Evolutionary conservation across 2,329 filamentous ascomycete species (phyloP), one percentile per base, ranked within the genome.

Genomic region (Septoria petroselini): DNA sequence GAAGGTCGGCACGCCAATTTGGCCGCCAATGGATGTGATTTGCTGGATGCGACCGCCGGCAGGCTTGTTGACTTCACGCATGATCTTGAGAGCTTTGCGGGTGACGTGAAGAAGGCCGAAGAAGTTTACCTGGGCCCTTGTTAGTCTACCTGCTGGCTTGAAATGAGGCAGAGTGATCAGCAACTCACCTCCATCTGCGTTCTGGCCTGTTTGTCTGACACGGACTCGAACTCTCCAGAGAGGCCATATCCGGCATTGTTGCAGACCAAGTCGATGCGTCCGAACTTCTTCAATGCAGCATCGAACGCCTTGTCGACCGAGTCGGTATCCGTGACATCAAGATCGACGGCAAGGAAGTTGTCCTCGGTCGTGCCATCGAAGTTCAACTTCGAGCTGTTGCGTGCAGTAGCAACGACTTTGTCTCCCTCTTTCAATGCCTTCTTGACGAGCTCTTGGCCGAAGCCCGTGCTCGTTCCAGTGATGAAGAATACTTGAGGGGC

Each of bases 21-120:
- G 71, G 0, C 72, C 73, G 3, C 76, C 78, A 59, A 83, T 73
- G 2, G 76, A 79, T 4, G 75, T 78, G 31, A 82, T 64, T 52
- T 82, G 77, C 30, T 80, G 65, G 9, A 83, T 75, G 4, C 78
- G 65, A 6, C 79, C 79, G 2, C 79, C 78, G 54, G 56, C 34
- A 42, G 72, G 73, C 15, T 56, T 57, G 67, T 61, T 77, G 63
- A 53, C 67, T 52, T 69, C 69, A n/a, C 72, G 65, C 71, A 75
- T 72, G n/a, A 63, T 61, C 49, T 71, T 65, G 52, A 75, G 64
- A 1, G 71, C 71, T 54, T 66, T 69, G 37, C 70, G 67, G 4
- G 78, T 81, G 1, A 81, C 74, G 37, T 77, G 71, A 3, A 82
- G 62, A 1, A 81, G 64, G 2, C 81, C 80, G 48, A 79, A 81